Base-by-base conservation (phyloP, 495 filamentous ascomycete species). In the Penicillium nucicola region DNA sequence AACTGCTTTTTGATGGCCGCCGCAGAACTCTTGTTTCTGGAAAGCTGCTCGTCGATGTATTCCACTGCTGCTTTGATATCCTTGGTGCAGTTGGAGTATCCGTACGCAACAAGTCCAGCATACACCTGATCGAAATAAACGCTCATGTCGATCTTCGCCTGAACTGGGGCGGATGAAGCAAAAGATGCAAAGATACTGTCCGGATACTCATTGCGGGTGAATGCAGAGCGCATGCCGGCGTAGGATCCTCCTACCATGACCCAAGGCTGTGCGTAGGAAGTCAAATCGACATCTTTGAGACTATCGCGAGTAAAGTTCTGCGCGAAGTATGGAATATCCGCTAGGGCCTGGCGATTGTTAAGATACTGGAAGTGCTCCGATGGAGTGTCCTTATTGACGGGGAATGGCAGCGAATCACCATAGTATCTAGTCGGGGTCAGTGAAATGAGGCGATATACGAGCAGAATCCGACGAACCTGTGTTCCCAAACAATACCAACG, bases 221-320 rank as follows among this genome's bases (percentile, higher is more conserved):
- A 72, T 1, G 81, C 79, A 0, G 77, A 69, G 3, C 81, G 74
- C 53, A 77, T 76, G 1, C 81, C 82, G 4, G 82, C 62, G 58
- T 85, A 84, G 9, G 78, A 82, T 9, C 78, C 81, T 36, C 82
- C 82, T 1, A 83, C 44, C 65, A 83, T 79, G 25, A 85, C 60
- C 81, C 82, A 85, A 5, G 81, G 81, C 0, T 78, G 77, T 1
- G 49, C 57, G 23, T 62, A 51, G 0, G 79, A 78, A 0, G 72
- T 70, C 25, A 83, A 48, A 42, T 77, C 66, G 11, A 64, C 31
- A 14, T 70, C 46, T 6, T 64, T 34, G 37, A 72, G 61, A 4
- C 57, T 64, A 14, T 48, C 31, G 9, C 70, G 67, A 25, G 53
- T 67, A 61, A 82, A 83, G 20, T 71, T 70, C 40, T 68, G 56